Percentiles rank a stretch among this genome's conserved stretches.
Conservation (phyloP, 176 grass and related monocot species). For the Aegilops bicornis region DNA sequence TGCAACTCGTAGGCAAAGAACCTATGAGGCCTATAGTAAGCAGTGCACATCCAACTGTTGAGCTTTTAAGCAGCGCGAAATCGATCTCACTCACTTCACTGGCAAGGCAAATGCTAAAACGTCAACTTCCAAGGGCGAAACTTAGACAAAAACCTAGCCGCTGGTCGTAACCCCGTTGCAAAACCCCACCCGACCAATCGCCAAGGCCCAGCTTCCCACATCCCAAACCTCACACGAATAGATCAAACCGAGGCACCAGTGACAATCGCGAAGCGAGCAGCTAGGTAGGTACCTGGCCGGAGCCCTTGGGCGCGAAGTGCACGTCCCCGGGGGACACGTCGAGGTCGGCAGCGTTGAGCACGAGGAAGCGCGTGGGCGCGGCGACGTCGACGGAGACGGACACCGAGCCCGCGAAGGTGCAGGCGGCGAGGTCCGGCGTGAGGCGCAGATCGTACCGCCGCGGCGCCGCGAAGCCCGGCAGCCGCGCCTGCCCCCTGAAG, state of each 20-base stretch:
- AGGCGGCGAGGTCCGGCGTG: constrained; percentile 66
- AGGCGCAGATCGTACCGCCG: constrained; percentile 83
- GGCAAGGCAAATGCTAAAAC: background rate
- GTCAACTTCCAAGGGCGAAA: background rate
- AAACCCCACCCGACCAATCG: background rate
- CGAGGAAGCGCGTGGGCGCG: constrained; percentile 60
- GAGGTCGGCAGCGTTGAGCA: constrained; percentile 87
- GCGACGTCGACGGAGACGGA: constrained; percentile 47
- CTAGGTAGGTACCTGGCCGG: constrained; percentile 47
- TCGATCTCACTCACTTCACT: background rate
- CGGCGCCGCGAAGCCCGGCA: constrained; percentile 68
- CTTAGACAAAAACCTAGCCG: background rate
- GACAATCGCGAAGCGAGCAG: background rate
- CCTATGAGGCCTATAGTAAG: background rate
- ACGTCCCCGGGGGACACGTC: constrained; percentile 38
- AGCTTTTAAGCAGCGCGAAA: background rate
- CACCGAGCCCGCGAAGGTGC: constrained; percentile 62
- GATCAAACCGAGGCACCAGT: constrained; percentile 10
- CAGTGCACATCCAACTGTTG: background rate
- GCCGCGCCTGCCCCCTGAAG: constrained; percentile 65
- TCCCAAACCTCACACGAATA: background rate
- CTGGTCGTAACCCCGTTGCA: background rate
- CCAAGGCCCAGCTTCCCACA: background rate
- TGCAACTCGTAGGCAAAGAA: background rate
- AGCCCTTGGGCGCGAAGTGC: constrained; percentile 39